phyloP scores from a whole-genome alignment of 352 stramenopile genomes.

The Aphanomyces invadans region DNA sequence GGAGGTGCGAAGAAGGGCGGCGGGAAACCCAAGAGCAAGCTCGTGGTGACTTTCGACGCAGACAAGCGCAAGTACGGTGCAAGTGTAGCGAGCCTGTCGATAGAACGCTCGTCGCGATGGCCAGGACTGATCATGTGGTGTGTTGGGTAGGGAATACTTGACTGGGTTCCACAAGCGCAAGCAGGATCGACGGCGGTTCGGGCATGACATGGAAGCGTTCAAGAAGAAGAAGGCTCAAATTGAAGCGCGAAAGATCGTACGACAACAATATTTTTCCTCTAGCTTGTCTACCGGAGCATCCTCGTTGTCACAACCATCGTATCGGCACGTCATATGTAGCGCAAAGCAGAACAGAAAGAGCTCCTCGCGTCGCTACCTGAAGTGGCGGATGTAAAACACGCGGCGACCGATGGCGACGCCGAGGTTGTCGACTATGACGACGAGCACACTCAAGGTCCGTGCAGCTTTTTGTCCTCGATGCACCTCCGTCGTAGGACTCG shows the following conservation, averaged over 20 bases:
- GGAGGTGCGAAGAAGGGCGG: neutral
- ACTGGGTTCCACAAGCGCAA: constrained; percentile 84
- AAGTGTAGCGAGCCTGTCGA: neutral
- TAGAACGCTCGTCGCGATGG: constrained; percentile 9
- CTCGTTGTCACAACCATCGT: neutral
- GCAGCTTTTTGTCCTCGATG: too few species aligned
- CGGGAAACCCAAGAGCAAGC: constrained; percentile 54
- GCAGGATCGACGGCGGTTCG: constrained; percentile 76
- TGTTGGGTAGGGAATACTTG: constrained; percentile 55
- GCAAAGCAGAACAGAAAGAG: constrained; percentile 72
- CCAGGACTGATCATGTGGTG: neutral
- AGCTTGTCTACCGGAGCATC: too few species aligned
- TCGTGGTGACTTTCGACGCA: constrained; percentile 78
- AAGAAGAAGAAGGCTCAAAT: constrained; percentile 81
- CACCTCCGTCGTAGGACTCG: too few species aligned
- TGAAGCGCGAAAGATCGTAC: constrained; percentile 69
- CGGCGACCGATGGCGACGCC: constrained; percentile 26
- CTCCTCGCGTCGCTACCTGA: constrained; percentile 44
- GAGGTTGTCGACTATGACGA: constrained; percentile 70
- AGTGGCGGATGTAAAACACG: constrained; percentile 40
- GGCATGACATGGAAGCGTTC: constrained; percentile 82
- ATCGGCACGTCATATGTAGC: constrained; percentile 27
- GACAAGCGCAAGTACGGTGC: constrained; percentile 73
- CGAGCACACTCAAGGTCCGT: constrained; percentile 54
- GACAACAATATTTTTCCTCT: too few species aligned